Evolutionary conservation across 371 early-diverging fungal genomes (phyloP), one percentile per base, ranked within the genome.

Genomic region (Saksenaea oblongispora): DNA sequence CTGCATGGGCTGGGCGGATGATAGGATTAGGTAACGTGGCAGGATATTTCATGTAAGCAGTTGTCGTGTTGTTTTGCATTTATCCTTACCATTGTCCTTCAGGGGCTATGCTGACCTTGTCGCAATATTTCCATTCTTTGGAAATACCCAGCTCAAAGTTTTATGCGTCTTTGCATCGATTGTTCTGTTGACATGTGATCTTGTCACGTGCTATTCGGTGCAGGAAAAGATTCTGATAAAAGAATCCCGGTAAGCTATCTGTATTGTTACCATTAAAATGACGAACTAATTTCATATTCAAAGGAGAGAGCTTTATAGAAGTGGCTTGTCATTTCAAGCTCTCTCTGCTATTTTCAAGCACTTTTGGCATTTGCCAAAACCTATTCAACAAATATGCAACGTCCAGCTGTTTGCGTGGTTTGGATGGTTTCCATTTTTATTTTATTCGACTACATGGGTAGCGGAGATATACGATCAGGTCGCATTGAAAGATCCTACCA

Each of bases 341-440:
- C 62, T 84, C 17, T 41, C 67, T 9, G 76, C 64, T 15, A 79
- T 84, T 9, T 66, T 71, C 44, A 55, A 53, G 13, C 71, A 74
- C 39, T 79, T 88, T 41, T 78, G 85, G 65, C 60, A 79, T 42
- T 72, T 96, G 58, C 95, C 97, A 0, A 69, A 59, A 15, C 83
- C 89, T 2, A 84, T 96, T 51, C 89, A 87, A 61, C 74, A 80
- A 11, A 79, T 96, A 13, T 96, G 95, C 75, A 89, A 90, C 57
- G 90, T 93, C 5, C 97, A 97, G 67, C 90, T 97, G 59, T 93
- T 92, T 78, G 87, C 94, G 5, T 98, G 96, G 96, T 87, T 96
- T 65, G 96, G 95, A 10, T 95, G 96, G 95, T 98, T 98, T 68
- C 96, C 97, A 3, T 95, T 96, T 65, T 77, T 98, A 11, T 96